Percentiles rank a stretch among this genome's conserved stretches.
phyloP scores from a whole-genome alignment of 2,329 filamentous ascomycete genomes.

The Aspergillus quadrilineatus region DNA sequence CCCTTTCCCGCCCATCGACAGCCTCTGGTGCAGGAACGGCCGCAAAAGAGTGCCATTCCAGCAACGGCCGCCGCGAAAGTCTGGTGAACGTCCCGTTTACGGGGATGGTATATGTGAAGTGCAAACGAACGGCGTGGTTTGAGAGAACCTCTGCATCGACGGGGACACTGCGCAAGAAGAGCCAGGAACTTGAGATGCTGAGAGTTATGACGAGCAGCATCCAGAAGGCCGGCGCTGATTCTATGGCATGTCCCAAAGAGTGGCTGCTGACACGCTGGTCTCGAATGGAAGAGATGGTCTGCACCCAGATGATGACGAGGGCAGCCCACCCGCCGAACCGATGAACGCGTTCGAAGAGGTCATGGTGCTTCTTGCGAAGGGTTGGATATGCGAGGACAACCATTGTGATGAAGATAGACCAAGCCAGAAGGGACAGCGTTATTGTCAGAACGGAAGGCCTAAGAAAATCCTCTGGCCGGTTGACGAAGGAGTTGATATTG shows the following conservation, averaged over 20 bases:
- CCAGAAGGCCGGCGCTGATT: constrained; percentile 20
- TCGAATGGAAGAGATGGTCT: constrained; percentile 13
- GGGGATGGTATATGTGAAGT: constrained; percentile 22
- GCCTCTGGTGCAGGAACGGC: constrained; percentile 17
- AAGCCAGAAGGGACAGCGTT: constrained; percentile 30
- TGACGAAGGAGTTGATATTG: neutral
- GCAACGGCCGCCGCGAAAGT: constrained; percentile 20
- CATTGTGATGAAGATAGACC: constrained; percentile 17
- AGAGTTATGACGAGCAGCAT: constrained; percentile 23
- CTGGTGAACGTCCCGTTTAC: constrained; percentile 20
- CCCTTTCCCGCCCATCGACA: neutral
- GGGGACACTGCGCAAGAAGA: constrained; percentile 20
- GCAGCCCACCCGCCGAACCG: constrained; percentile 39
- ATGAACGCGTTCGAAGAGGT: constrained; percentile 39
- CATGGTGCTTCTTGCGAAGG: constrained; percentile 31
- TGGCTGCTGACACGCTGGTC: neutral
- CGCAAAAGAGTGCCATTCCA: constrained; percentile 27
- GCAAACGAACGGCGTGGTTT: constrained; percentile 24
- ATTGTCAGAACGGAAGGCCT: constrained; percentile 1
- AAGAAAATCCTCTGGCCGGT: neutral
- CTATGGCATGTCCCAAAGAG: neutral
- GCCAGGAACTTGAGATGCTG: constrained; percentile 25
- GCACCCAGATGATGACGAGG: constrained; percentile 18
- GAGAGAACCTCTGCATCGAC: constrained; percentile 24
- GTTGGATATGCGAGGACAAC: constrained; percentile 18